A percentile compares a stretch with the other conserved stretches of the same genome.
Conservation (phyloP, 1,139 yeast species). For the Taphrina flavorubra region DNA sequence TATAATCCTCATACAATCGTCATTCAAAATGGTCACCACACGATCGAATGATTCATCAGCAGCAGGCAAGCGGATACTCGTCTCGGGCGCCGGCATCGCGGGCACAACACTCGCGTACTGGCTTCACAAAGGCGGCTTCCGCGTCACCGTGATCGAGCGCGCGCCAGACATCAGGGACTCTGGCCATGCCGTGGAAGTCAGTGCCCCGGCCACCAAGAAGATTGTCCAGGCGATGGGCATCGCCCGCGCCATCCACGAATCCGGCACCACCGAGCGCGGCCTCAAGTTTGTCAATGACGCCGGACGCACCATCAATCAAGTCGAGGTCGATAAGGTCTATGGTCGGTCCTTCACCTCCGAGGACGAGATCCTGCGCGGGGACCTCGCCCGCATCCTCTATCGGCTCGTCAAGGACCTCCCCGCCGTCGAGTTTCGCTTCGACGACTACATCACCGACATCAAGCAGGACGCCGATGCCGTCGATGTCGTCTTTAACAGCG, state of each 20-base stretch:
- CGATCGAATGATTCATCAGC: too few species aligned
- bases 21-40: too few species aligned
- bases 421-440: constrained; percentile 15
- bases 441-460: constrained; percentile 9
- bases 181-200: constrained; percentile 26
- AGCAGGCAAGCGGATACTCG: constrained; percentile 3
- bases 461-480: constrained; percentile 8
- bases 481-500: constrained; percentile 5
- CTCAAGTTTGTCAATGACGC: constrained; percentile 10
- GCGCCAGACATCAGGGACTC: constrained; percentile 1
- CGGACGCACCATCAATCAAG: neutral
- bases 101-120: constrained; percentile 22
- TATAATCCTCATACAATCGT: neutral
- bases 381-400: constrained; percentile 15
- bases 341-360: constrained; percentile 31
- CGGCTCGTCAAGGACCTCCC: neutral
- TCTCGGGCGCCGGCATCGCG: constrained; percentile 36
- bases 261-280: constrained; percentile 22
- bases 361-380: constrained; percentile 20
- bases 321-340: neutral
- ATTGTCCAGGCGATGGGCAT: constrained; percentile 16
- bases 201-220: constrained; percentile 1
- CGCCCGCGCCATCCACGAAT: neutral
- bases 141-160: constrained; percentile 14
- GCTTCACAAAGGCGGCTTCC: constrained; percentile 7